Base-by-base conservation (phyloP, 768 basidiomycete genomes). In the Floccularia luteovirens region DNA sequence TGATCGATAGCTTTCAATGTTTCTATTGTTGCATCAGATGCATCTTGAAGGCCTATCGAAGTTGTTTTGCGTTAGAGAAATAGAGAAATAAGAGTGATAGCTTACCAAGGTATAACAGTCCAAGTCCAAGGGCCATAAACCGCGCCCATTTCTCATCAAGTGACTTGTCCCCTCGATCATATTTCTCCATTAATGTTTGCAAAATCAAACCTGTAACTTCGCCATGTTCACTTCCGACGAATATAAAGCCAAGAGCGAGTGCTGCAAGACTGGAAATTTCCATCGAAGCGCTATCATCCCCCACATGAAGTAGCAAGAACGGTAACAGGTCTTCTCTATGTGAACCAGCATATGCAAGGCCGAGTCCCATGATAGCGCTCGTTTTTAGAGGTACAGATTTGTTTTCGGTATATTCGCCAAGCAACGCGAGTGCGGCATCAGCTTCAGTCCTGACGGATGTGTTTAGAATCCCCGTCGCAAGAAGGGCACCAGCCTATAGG, bases 401-500 rank as follows among this genome's bases (percentile, higher is more conserved):
- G 65, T 90, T 90, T 49, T 89, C 83, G 19, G 90, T 79, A 61
- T 94, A 85, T 12, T 97, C 94, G 11, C 80, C 80, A 2, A 99
- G 76, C 28, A 99, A 74, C 1, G 91, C 92, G 30, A 93, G 70
- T 0, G 92, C 90, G 1, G 91, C 85, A 49, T 99, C 96, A 10
- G 88, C 84, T 59, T 98, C 94, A 2, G 90, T 88, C 36, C 90
- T 81, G 10, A 98, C 82, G 42, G 86, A 81, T 19, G 80, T 78
- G 60, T 92, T 92, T 24, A 98, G 69, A 44, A 98, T 81, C 45
- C 96, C 96, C 8, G 86, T 97, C 0, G 94, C 96, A 23, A 99
- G 75, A 36, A 97, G 75, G 8, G 94, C 92, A 34, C 96, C 96
- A 24, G 93, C 89, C 78, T 83, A 44, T 25, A 12, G 22, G 38